Evolutionary conservation across 768 basidiomycete genomes (phyloP), one percentile per base, ranked within the genome.

Genomic region (Tricholoma furcatifolium): DNA sequence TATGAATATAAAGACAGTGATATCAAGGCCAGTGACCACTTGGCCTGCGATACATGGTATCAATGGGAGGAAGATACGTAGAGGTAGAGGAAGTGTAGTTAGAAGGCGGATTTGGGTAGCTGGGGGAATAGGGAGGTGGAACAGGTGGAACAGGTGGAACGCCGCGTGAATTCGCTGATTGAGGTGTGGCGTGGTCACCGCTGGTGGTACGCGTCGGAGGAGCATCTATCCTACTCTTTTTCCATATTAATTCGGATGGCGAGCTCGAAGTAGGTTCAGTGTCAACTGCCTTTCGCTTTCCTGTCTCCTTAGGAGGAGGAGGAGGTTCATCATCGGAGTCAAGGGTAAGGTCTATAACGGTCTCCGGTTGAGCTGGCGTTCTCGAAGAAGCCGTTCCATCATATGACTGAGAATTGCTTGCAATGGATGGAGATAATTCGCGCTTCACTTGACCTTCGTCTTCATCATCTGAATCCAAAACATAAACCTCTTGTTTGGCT

Each of bases 321-420:
- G 64, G 60, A 24, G 76, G 80, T 18, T 93, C 92, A 11, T 89
- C 88, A 51, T 91, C 88, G 20, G 83, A 83, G 62, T 91, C 89
- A 55, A 85, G 71, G 3, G 93, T 94, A 53, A 96, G 71, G 65
- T 96, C 93, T 57, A 95, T 94, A 40, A 95, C 84, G 58, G 82
- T 78, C 11, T 73, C 70, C 20, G 64, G 44, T 49, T 60, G 27
- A 27, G 27, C 60, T 24, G 64, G 57, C 50, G 57, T 59, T 11
- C 59, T 71, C 51, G 69, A 61, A 62, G 63, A 53, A 66, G 60
- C 17, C 60, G 64, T 46, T 34, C 35, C 6, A 20, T 34, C 50
- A 59, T 51, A 69, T 30, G 75, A 71, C 27, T 75, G 73, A n/a
- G 77, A 74, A n/a, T 64, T 67, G 57, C 74, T 74, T n/a, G 65